Evolutionary conservation across 208 protist species (phyloP), one percentile per base, ranked within the genome.

Genomic region (Leishmania amazonensis): DNA sequence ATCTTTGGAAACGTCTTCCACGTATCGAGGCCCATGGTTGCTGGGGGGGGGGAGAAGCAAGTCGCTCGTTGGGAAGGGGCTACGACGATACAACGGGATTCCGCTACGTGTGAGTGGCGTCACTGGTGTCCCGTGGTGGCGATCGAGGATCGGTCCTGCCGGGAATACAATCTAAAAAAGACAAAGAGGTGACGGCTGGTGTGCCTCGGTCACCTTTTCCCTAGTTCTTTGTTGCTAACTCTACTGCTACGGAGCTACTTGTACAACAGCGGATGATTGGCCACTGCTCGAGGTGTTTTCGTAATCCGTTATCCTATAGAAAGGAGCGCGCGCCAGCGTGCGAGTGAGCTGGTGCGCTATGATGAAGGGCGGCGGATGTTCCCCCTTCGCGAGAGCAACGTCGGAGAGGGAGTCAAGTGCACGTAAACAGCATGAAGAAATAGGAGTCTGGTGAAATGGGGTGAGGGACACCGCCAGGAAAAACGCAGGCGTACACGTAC

Each of bases 11-110:
- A 97, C 11, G 83, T 68, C 79, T 94, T 94, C 92, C 94, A 97
- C 40, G 94, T 97, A 15, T 97, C 94, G 83, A 97, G 95, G 64
- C 94, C 94, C 94, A 97, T 96, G 49, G 28, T 62, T 31, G n/a
- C 28, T 31, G 53, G 40, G 40, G 13, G 15, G 15, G 31, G n/a
- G 28, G 28, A 62, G 57, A 24, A 11, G 60, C n/a, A 67, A 31
- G n/a, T 40, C 13, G 8, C 60, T 67, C 3, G 3, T 8, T 31
- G 60, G n/a, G 3, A 31, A 31, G 21, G 57, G 7, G 57, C 57
- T 15, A 24, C 28, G 57, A 24, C 28, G 11, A 38, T 24, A 31
- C 19, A 40, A 40, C n/a, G 15, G 38, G 65, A 42, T 28, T 71
- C 19, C 65, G 65, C 35, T 62, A 21, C 11, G 73, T 62, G 73